Base-by-base conservation (phyloP, 139 green algal genomes). In the Auxenochlorella pyrenoidosa region DNA sequence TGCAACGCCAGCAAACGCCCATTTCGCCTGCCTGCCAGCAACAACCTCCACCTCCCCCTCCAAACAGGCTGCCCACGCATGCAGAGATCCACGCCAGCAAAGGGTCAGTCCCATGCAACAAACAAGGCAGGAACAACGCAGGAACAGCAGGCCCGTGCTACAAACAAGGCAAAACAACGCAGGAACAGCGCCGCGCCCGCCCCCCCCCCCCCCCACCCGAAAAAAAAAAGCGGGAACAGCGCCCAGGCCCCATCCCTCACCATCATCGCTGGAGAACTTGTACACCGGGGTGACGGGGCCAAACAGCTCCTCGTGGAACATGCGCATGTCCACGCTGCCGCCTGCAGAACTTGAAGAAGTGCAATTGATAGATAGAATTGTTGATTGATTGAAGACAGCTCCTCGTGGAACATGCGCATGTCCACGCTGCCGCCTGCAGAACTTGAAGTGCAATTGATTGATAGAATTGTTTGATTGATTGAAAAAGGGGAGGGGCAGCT, bases 221-320 rank as follows among this genome's bases (percentile, higher is more conserved):
- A 30, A 3, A 68, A 26, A 68, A 68, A 3, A 36, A 24, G 68
- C n/a, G 3, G 34, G 47, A 12, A 58, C 6, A 58, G 47, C 21
- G 26, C 63, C 63, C 5, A 15, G n/a, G n/a, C n/a, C n/a, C n/a
- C n/a, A n/a, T 6, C 21, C 41, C 80, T 28, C 80, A 85, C 80
- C 80, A 30, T 82, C 91, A 43, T 98, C 94, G 12, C 86, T 89
- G 8, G 41, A 65, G 76, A 96, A 94, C 63, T 86, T 91, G 92
- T 97, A 96, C 54, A 99, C 63, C 0, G 96, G 95, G 13, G 97
- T 94, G 18, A 99, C 90, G 1, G 97, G 97, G 0, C 96, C 97
- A 89, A 99, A 99, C 3, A 93, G 97, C 89, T 99, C 97, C 83
- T 99, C 97, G 28, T 92, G 92, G 90, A 96, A 98, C 79, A 95